Percentiles rank a stretch among this genome's conserved stretches.
phyloP scores from a whole-genome alignment of 1,284 basidiomycete species.

The Thecaphora thlaspeos region DNA sequence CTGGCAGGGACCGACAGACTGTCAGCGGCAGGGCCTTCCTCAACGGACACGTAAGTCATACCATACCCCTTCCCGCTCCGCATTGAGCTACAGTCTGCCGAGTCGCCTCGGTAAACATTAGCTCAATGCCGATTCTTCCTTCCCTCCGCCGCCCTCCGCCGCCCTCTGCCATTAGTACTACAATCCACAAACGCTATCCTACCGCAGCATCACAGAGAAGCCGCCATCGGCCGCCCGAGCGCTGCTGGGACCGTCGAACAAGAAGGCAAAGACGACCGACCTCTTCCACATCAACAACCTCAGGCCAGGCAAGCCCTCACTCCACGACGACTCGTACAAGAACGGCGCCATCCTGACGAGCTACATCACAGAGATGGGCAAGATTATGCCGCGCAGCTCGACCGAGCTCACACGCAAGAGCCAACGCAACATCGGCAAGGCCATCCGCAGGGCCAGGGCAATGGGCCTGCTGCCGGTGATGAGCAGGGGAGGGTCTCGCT shows the following conservation, averaged over 20 bases:
- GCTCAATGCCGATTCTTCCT: background rate
- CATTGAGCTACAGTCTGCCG: background rate
- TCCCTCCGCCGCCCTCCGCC: background rate
- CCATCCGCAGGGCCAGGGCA: conserved; percentile 84
- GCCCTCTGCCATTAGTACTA: conserved; percentile 25
- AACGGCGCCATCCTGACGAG: conserved; percentile 70
- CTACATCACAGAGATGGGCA: conserved; percentile 80
- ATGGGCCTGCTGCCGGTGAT: conserved; percentile 78
- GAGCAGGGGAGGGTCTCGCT: conserved; percentile 34
- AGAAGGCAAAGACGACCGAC: conserved; percentile 61
- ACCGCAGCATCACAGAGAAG: conserved; percentile 19
- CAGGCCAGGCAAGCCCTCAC: conserved; percentile 53
- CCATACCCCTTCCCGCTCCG: background rate
- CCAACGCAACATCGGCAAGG: conserved; percentile 79
- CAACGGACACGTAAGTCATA: conserved; percentile 18
- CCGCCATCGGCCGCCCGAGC: conserved; percentile 19
- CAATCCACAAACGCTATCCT: conserved; percentile 35
- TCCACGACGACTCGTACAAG: conserved; percentile 61
- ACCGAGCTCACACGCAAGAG: conserved; percentile 78
- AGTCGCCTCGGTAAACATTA: background rate
- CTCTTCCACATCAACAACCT: conserved; percentile 60
- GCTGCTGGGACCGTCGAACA: conserved; percentile 41
- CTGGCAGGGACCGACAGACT: conserved; percentile 15
- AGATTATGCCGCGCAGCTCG: conserved; percentile 70
- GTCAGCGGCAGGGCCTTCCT: conserved; percentile 33